These are phyloP conservation scores for Gnomoniopsis sp. DNA, from an alignment of 2,329 filamentous ascomycete species.

Conservation along the genomic window DNA sequence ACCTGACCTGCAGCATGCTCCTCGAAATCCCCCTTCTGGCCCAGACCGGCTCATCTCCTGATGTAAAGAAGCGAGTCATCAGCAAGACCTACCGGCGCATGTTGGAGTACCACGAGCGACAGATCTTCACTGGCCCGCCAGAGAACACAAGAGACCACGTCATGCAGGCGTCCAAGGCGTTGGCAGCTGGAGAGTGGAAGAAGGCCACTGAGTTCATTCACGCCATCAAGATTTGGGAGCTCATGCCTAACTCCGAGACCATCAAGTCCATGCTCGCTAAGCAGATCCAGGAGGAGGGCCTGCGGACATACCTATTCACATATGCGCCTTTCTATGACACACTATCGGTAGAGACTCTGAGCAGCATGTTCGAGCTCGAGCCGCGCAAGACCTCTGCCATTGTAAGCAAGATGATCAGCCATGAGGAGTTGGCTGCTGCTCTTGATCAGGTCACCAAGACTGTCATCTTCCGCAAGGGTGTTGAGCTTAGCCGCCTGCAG, in stretches of 20 bases:
- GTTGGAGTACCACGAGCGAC: constrained; percentile 98
- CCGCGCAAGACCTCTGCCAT: constrained; percentile 89
- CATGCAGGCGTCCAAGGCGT: constrained; percentile 97
- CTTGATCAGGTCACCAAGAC: constrained; percentile 96
- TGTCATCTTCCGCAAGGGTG: constrained; percentile 98
- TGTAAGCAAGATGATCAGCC: constrained; percentile 98
- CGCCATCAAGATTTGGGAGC: constrained; percentile 99
- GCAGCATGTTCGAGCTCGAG: constrained; percentile 92
- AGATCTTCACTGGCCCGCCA: constrained; percentile 96
- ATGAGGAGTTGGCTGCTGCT: constrained; percentile 94
- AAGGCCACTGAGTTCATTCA: constrained; percentile 91
- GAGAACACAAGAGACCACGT: constrained; percentile 99
- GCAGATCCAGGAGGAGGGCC: constrained; percentile 97
- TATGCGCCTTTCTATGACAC: constrained; percentile 99
- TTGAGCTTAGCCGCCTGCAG: constrained; percentile 94
- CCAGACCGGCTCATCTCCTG: constrained; percentile 92
- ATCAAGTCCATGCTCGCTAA: constrained; percentile 97
- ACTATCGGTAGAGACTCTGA: constrained; percentile 78
- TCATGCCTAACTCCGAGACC: constrained; percentile 87
- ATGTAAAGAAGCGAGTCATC: constrained; percentile 95
- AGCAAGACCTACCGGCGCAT: constrained; percentile 99
- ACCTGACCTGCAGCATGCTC: constrained; percentile 98
- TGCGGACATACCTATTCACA: constrained; percentile 97
- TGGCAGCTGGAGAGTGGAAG: constrained; percentile 98
- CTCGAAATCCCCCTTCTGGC: constrained; percentile 96